Evolutionary conservation across 345 rosid genomes (phyloP), one percentile per base, ranked within the genome.

Genomic region (Euphorbia tirucalli): DNA sequence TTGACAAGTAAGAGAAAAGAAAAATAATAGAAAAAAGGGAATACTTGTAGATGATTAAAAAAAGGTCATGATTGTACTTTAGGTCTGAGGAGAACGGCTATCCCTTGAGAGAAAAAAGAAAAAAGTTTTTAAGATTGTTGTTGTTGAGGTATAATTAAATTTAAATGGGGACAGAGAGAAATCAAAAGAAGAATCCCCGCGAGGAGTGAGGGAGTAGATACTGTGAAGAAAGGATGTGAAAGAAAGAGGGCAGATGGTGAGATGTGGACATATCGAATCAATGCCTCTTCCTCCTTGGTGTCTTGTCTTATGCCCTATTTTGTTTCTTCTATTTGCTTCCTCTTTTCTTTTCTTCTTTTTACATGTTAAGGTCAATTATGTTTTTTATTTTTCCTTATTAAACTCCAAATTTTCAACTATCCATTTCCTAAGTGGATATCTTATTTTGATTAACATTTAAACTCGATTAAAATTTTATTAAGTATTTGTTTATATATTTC

Each of bases 231-330:
- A 7, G 32, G 70, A 66, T 78, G 66, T 71, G 80, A 19, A 62
- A 52, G 25, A 69, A 21, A 59, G 67, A 48, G 41, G 7, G 52
- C 11, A 69, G 82, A 66, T 39, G 44, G 59, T 3, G 22, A 61
- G 94, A 87, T 81, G 95, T 85, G 80, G 95, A 89, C 95, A 52
- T 84, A 65, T 85, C 95, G 83, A 77, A 75, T 77, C 86, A 67
- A 82, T 82, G 88, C 74, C 84, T 71, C 76, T 35, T 31, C 85
- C 76, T 82, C 81, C 65, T 68, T 50, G 5, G 49, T 58, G 71
- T 71, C 74, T 54, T 70, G 74, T 59, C 70, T 79, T 70, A 76
- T 73, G 66, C 69, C 66, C 24, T 71, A 59, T 77, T 73, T 76
- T 74, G 24, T 75, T 74, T 76, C 22, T 32, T 68, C 65, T 57